A percentile compares a stretch with the other conserved stretches of the same genome.
Conservation (phyloP, 2,329 filamentous ascomycete species). For the Colletotrichum sansevieriae region DNA sequence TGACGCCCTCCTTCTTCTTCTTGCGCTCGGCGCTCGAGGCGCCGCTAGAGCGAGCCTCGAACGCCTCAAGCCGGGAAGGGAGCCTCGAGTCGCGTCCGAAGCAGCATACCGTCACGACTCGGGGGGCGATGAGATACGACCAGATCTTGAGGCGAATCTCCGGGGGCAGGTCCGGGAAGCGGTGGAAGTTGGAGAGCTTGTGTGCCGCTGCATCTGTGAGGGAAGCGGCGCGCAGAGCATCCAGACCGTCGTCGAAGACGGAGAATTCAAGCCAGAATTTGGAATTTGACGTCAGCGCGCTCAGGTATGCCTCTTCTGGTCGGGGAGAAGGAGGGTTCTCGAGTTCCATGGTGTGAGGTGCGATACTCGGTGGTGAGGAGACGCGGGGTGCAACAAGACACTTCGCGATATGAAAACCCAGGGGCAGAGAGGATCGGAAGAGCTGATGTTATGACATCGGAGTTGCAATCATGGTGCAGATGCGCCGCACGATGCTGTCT, state of each 20-base stretch:
- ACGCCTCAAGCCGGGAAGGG: conserved; percentile 44
- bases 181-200: conserved; percentile 54
- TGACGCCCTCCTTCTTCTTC: conserved; percentile 40
- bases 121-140: conserved; percentile 59
- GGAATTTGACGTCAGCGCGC: conserved; percentile 42
- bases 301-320: conserved; percentile 28
- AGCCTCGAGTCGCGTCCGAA: conserved; percentile 51
- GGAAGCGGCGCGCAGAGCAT: conserved; percentile 38
- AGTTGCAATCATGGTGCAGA: neutral
- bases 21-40: conserved; percentile 18
- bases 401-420: neutral
- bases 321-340: conserved; percentile 2
- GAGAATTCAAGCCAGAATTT: conserved; percentile 62
- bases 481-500: neutral
- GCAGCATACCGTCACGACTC: conserved; percentile 60
- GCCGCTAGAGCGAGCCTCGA: conserved; percentile 40
- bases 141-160: conserved; percentile 65
- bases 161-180: conserved; percentile 56
- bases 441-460: neutral
- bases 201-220: conserved; percentile 20
- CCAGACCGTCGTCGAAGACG: conserved; percentile 57
- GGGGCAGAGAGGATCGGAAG: neutral
- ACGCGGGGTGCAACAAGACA: neutral
- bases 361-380: neutral
- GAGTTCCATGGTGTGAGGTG: neutral